Conservation (phyloP, 192 early-diverging fungal species). For the Jimgerdemannia flammicorona region DNA sequence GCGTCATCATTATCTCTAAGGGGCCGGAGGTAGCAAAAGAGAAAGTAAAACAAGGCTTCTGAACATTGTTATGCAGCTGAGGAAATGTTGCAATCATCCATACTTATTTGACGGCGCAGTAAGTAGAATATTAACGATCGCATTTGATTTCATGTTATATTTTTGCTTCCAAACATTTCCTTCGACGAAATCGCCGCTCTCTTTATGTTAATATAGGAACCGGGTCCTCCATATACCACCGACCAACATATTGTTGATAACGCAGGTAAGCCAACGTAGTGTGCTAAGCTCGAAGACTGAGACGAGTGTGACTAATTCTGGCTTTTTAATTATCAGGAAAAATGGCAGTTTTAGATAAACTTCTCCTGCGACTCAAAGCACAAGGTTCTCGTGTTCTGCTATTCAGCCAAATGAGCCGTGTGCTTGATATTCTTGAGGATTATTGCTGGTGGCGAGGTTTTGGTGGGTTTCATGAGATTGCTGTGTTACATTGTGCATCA, state of each 20-base stretch:
- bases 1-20: constrained; percentile 14
- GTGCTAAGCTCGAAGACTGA: too few relatives aligned
- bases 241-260: constrained; percentile 95
- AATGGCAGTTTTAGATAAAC: constrained; percentile 90
- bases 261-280: constrained; percentile 35
- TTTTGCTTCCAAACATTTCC: background rate
- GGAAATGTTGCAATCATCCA: constrained; percentile 96
- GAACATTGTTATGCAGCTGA: constrained; percentile 94
- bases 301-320: too few relatives aligned
- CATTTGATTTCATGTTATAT: background rate
- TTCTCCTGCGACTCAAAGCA: constrained; percentile 72
- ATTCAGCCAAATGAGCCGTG: constrained; percentile 98
- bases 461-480: constrained; percentile 32
- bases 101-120: constrained; percentile 82
- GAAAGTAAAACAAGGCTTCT: constrained; percentile 88
- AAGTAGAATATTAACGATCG: constrained; percentile 10
- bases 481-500: too few relatives aligned
- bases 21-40: constrained; percentile 61
- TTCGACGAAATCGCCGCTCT: background rate
- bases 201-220: constrained; percentile 57
- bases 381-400: constrained; percentile 93
- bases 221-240: constrained; percentile 94
- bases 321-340: constrained; percentile 55
- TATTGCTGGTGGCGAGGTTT: constrained; percentile 90
- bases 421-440: constrained; percentile 97